Base-by-base conservation (phyloP, 1,139 yeast genomes). In the Taiozyma onychis region DNA sequence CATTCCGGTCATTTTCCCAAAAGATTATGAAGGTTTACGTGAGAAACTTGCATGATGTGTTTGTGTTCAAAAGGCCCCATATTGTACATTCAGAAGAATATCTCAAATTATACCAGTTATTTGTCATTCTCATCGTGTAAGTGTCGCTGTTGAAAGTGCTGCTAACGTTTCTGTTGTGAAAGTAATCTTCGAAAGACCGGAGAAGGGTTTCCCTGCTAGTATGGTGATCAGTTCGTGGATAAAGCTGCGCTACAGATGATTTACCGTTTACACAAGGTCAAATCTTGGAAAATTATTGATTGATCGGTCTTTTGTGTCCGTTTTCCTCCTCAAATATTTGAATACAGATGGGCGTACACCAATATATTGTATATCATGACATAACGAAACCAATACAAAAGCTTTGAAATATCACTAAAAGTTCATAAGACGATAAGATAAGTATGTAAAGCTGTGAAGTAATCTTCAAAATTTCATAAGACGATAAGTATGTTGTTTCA, bases 181-280 rank as follows among this genome's bases (percentile, higher is more conserved):
- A 66, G 88, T 86, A 7, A 93, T 93, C 52, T 88, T 93, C 93
- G 98, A 93, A 71, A 81, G 97, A 63, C 97, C 98, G 4, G 99
- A 93, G 64, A 90, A 90, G 71, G 97, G 97, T 1, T 77, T 93
- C 57, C 99, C 99, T 26, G 87, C 95, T 54, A 84, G 95, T 54
- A 85, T 93, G 51, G 97, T 93, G 54, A 91, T 91, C 66, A 99
- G 99, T 93, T 93, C 73, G 98, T 93, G 44, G 99, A 93, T 69
- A 89, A 89, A 63, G 97, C 88, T 60, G 98, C 99, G 8, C 78
- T 93, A 60, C 18, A 18, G 18, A 18, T 18, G 18, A 18, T 18
- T 18, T 18, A 18, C 18, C 18, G 18, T 18, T 18, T 18, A 18
- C 18, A 18, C 18, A 18, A 2, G 18, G 3, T 18, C 18, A 18